Evolutionary conservation across 169 alveolate genomes (phyloP).

Genomic region (Pseudocohnilembus persalinus): DNA sequence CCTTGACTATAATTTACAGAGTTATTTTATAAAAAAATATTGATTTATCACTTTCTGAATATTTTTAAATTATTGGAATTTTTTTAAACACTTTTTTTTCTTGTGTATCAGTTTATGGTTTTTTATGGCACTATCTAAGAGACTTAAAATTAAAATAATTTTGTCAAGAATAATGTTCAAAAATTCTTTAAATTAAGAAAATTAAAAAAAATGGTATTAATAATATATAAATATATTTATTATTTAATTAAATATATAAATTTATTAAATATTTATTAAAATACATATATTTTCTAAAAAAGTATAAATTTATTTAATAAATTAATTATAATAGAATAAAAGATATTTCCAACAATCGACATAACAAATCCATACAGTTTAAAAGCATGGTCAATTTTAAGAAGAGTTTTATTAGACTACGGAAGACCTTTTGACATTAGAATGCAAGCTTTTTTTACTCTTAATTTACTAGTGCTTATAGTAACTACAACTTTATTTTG

Average conservation of each 20-base stretch:
- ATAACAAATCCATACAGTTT: conserved; percentile 1
- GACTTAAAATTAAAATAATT: conserved; percentile 1
- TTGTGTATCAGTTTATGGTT: background rate
- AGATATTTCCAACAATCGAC: conserved; percentile 4
- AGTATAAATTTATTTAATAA: too few relatives aligned
- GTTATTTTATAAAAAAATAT: background rate
- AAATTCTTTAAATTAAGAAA: background rate
- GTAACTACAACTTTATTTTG: background rate
- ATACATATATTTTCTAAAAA: too few relatives aligned
- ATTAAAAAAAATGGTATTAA: background rate
- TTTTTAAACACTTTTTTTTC: conserved; percentile 1
- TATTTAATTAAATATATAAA: too few relatives aligned
- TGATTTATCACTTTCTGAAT: background rate
- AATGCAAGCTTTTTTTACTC: conserved; percentile 11
- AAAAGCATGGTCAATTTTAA: conserved; percentile 19
- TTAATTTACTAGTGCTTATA: background rate
- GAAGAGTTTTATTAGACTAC: conserved; percentile 15
- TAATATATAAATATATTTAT: too few relatives aligned
- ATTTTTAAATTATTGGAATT: conserved; percentile 2
- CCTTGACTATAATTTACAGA: background rate
- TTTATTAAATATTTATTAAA: too few relatives aligned
- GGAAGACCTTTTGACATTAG: conserved; percentile 14
- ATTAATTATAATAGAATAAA: too few relatives aligned
- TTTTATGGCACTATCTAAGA: background rate
- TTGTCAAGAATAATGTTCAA: background rate